Evolutionary conservation across 1,139 yeast genomes (phyloP).

Genomic region (Protomyces inouyei): DNA sequence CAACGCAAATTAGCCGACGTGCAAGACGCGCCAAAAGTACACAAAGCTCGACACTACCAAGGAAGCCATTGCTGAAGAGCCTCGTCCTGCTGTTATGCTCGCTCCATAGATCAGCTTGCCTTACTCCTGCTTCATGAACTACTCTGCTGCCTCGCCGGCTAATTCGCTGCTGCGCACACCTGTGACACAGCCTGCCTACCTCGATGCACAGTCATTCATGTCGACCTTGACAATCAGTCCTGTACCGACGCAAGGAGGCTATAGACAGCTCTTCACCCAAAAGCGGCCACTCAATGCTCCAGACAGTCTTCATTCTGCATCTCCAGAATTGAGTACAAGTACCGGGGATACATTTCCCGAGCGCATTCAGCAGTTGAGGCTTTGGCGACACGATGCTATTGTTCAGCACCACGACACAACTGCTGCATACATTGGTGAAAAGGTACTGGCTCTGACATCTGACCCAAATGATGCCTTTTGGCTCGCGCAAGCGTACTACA

Average conservation of each 20-base stretch:
- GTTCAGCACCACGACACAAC: constrained; percentile 89
- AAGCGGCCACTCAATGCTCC: not conserved
- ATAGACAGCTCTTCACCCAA: not conserved
- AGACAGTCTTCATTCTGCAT: not conserved
- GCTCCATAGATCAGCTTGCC: not conserved
- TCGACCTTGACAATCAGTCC: constrained; percentile 28
- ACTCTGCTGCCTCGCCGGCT: not conserved
- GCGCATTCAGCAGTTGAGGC: constrained; percentile 77
- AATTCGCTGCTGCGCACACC: not conserved
- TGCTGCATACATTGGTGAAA: constrained; percentile 90
- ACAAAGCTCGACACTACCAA: not conserved
- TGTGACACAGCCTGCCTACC: not conserved
- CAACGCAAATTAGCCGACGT: not conserved
- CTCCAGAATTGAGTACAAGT: not conserved
- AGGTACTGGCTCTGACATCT: constrained; percentile 64
- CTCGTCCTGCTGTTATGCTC: not conserved
- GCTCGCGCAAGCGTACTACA: constrained; percentile 85
- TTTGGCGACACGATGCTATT: constrained; percentile 92
- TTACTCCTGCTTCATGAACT: not conserved
- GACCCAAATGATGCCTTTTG: constrained; percentile 95
- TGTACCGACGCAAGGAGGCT: constrained; percentile 1
- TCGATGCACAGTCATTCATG: constrained; percentile 8
- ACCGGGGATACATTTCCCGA: not conserved
- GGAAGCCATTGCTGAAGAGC: not conserved
- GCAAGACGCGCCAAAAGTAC: not conserved